Percentiles rank a stretch among this genome's conserved stretches.
These are phyloP conservation scores for Fragaria ananassa DNA, from an alignment of 306 rosid genomes.

Conservation along the genomic window DNA sequence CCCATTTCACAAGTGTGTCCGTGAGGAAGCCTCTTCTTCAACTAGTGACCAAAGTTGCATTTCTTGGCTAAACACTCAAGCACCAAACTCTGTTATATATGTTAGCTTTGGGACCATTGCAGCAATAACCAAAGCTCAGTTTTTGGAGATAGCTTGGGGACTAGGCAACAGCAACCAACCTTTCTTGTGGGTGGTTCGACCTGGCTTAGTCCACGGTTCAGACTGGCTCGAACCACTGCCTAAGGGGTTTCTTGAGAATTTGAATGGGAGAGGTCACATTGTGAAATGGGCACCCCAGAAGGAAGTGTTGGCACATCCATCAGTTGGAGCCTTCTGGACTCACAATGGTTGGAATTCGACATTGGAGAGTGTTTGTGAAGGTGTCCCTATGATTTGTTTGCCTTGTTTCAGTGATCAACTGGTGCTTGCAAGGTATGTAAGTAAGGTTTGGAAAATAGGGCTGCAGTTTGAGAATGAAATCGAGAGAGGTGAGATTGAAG, in stretches of 20 bases:
- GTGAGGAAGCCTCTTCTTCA: not conserved
- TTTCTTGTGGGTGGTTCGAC: conserved; percentile 7
- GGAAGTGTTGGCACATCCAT: not conserved
- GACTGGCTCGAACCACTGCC: not conserved
- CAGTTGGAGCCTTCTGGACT: not conserved
- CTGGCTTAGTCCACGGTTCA: not conserved
- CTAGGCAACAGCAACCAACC: not conserved
- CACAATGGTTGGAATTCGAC: not conserved
- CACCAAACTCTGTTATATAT: not conserved
- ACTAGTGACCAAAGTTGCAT: not conserved
- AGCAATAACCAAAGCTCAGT: not conserved
- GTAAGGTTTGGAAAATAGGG: not conserved
- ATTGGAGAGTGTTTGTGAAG: not conserved
- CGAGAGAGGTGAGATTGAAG: not conserved
- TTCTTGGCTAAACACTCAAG: not conserved
- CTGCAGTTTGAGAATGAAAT: not conserved
- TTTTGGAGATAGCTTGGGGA: conserved; percentile 2
- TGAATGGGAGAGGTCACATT: not conserved
- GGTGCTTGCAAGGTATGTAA: not conserved
- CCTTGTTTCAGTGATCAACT: not conserved
- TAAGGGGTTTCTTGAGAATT: not conserved
- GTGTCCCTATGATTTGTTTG: not conserved
- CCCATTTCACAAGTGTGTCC: not conserved
- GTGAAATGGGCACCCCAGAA: conserved; percentile 3
- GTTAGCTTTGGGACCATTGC: not conserved